Conservation (phyloP, 805 yeast genomes). For the Tetrapisispora iriomotensis region DNA sequence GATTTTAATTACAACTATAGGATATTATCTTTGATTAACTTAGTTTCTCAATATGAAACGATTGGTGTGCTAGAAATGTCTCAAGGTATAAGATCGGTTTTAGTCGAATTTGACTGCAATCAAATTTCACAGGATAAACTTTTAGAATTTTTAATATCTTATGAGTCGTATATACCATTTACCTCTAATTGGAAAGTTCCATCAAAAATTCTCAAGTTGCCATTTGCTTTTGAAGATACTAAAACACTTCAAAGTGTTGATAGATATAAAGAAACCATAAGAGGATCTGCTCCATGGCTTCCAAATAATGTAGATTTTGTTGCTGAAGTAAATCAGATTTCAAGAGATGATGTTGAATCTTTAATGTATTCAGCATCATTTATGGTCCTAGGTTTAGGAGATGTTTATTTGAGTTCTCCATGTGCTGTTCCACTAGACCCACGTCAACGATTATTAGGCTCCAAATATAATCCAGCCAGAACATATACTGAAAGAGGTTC, state of each 20-base stretch:
- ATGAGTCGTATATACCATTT: constrained; percentile 65
- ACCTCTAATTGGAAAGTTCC: constrained; percentile 78
- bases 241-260: constrained; percentile 82
- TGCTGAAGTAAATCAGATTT: constrained; percentile 76
- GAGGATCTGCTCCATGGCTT: constrained; percentile 92
- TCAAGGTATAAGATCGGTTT: constrained; percentile 91
- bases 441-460: constrained; percentile 82
- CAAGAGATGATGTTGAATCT: constrained; percentile 65
- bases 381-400: constrained; percentile 91
- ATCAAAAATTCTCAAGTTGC: constrained; percentile 73
- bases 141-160: constrained; percentile 54
- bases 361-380: constrained; percentile 84
- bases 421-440: constrained; percentile 98
- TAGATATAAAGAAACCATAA: constrained; percentile 87
- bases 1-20: constrained; percentile 80
- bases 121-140: constrained; percentile 52
- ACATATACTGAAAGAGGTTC: constrained; percentile 94
- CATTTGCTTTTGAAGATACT: constrained; percentile 94
- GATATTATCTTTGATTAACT: constrained; percentile 69
- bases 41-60: constrained; percentile 56
- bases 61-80: constrained; percentile 90
- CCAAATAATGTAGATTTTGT: constrained; percentile 96
- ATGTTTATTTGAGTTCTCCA: constrained; percentile 95
- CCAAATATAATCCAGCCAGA: constrained; percentile 94
- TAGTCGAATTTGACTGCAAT: constrained; percentile 70